Evolutionary conservation across 176 grass and related monocot species (phyloP), one percentile per base, ranked within the genome.

Genomic region (Paspalum vaginatum): DNA sequence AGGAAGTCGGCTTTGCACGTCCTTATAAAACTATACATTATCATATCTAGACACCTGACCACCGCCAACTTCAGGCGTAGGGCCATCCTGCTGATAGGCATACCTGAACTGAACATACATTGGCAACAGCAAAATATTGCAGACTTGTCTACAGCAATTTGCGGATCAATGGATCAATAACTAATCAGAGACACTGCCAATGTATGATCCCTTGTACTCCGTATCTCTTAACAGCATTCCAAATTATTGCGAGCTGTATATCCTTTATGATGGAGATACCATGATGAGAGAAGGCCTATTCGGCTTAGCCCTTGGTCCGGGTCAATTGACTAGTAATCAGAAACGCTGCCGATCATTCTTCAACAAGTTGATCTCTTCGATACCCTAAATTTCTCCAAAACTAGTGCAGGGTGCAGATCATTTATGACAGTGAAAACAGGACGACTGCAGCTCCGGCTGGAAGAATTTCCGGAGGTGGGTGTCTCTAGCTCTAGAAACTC

Each of bases 21-120:
- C 26, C 49, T 54, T 4, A 24, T 58, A 65, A 45, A 77, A 70
- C 25, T 75, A 60, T 69, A 60, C 59, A 79, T 84, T 83, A 72
- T 74, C 80, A 68, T 78, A 56, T 68, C 27, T 52, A 26, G 38
- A 37, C 53, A 46, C 67, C 15, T 51, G 71, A 54, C 13, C 27
- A 79, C 50, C 6, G 53, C 54, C 56, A 32, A 27, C 49, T 56
- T 18, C 7, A 56, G 26, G 15, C 1, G 17, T 47, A 76, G 77
- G 54, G 63, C 70, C 75, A 85, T n/a, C 75, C 66, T 43, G 59
- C 65, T 43, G 67, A 57, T 39, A 39, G 25, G 9, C 49, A 12
- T 51, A 79, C 32, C 67, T 79, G 32, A 60, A 61, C 39, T 52
- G 62, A 80, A 55, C 21, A 61, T 67, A 49, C 13, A 61, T 18